phyloP scores from a whole-genome alignment of 75 land plant genomes.

The Ceratopteris richardii region DNA sequence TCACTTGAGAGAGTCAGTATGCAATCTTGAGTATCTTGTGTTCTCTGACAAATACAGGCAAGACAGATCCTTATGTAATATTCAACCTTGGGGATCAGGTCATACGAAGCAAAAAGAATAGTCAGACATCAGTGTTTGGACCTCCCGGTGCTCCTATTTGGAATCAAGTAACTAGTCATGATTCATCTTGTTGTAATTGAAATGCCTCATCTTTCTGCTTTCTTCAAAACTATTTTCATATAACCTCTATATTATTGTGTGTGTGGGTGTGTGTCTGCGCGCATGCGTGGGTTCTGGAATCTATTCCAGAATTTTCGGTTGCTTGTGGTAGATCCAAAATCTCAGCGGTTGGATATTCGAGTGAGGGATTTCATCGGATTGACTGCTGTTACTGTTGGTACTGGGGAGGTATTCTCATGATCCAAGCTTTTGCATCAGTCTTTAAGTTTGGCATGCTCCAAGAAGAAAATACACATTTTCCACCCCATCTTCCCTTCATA shows the following conservation, averaged over 20 bases:
- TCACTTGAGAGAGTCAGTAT: too few species aligned
- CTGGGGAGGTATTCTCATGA: slow-evolving; percentile 65
- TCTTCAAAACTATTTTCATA: too few species aligned
- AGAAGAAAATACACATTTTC: background rate
- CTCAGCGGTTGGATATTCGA: slow-evolving; percentile 57
- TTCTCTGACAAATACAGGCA: slow-evolving; percentile 55
- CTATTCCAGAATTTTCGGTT: slow-evolving; percentile 74
- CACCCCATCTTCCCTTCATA: too few species aligned
- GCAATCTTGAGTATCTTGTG: too few species aligned
- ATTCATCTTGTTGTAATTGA: too few species aligned
- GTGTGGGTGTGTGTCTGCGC: too few species aligned
- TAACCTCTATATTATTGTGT: too few species aligned
- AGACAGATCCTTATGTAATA: slow-evolving; percentile 88
- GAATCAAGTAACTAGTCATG: slow-evolving; percentile 87
- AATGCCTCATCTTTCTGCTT: too few species aligned
- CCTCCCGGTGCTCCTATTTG: slow-evolving; percentile 97
- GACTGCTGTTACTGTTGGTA: slow-evolving; percentile 56
- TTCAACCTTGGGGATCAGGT: slow-evolving; percentile 79
- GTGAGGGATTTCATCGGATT: slow-evolving; percentile 79
- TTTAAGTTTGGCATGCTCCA: background rate
- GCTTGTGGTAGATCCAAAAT: slow-evolving; percentile 71
- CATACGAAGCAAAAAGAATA: slow-evolving; percentile 91
- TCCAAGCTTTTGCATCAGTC: background rate
- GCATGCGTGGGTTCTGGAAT: too few species aligned
- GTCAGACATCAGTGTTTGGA: slow-evolving; percentile 91